A percentile compares a stretch with the other conserved stretches of the same genome.
These are phyloP conservation scores for Mucor indicus DNA, from an alignment of 371 early-diverging fungal genomes.

Conservation along the genomic window DNA sequence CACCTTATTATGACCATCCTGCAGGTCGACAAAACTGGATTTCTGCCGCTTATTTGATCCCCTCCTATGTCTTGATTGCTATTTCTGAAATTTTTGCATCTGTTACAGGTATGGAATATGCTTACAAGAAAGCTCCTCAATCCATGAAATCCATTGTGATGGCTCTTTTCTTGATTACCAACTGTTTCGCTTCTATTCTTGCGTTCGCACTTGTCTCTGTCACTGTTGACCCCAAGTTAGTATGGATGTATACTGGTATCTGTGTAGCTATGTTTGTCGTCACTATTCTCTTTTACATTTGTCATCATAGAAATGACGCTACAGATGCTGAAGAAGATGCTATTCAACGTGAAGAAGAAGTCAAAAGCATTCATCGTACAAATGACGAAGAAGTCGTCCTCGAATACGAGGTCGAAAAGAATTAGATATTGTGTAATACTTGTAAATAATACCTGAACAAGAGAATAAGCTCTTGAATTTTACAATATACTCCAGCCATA, in stretches of 20 bases:
- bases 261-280: constrained; percentile 9
- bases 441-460: no score
- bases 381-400: constrained; percentile 3
- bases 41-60: constrained; percentile 62
- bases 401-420: constrained; percentile 9
- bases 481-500: no score
- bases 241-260: constrained; percentile 58
- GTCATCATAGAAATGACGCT: constrained; percentile 14
- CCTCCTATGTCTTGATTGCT: constrained; percentile 60
- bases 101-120: constrained; percentile 75
- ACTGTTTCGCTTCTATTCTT: constrained; percentile 62
- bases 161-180: constrained; percentile 66
- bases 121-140: constrained; percentile 68
- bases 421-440: no score
- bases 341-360: constrained; percentile 4
- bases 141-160: constrained; percentile 73
- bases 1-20: constrained; percentile 33
- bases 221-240: constrained; percentile 62
- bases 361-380: no score
- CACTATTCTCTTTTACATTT: constrained; percentile 15
- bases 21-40: constrained; percentile 44
- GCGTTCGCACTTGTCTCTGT: constrained; percentile 63
- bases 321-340: constrained; percentile 24
- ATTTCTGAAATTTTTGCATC: constrained; percentile 67
- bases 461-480: no score